phyloP scores from a whole-genome alignment of 441 rosid genomes.

The Croton setiger region DNA sequence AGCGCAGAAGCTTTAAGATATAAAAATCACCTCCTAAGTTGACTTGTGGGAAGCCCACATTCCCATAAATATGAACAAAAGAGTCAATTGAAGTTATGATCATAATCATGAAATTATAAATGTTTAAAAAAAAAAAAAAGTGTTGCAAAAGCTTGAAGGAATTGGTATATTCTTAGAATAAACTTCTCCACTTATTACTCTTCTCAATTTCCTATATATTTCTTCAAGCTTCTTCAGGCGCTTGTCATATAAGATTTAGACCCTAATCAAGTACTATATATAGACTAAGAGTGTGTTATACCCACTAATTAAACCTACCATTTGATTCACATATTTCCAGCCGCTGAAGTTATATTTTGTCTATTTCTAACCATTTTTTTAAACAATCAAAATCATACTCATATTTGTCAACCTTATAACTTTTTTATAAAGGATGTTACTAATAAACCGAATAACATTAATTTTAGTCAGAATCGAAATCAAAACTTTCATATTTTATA shows the following conservation, averaged over 20 bases:
- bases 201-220: not conserved
- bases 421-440: no score
- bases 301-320: no score
- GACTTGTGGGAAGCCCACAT: not conserved
- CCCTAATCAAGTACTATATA: not conserved
- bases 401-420: no score
- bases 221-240: not conserved
- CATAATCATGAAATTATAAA: not conserved
- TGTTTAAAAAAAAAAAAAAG: not conserved
- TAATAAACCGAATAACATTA: no score
- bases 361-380: no score
- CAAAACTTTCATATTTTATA: no score
- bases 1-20: not conserved
- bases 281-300: no score
- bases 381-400: no score
- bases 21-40: not conserved
- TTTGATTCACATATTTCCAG: no score
- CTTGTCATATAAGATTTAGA: not conserved
- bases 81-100: conserved; percentile 13
- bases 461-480: no score
- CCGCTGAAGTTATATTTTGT: no score
- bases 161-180: conserved; percentile 21
- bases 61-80: not conserved
- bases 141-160: not conserved
- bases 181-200: conserved; percentile 11